These are phyloP conservation scores for Apiotrichum sp. DNA, from an alignment of 1,284 basidiomycete genomes.

Conservation along the genomic window DNA sequence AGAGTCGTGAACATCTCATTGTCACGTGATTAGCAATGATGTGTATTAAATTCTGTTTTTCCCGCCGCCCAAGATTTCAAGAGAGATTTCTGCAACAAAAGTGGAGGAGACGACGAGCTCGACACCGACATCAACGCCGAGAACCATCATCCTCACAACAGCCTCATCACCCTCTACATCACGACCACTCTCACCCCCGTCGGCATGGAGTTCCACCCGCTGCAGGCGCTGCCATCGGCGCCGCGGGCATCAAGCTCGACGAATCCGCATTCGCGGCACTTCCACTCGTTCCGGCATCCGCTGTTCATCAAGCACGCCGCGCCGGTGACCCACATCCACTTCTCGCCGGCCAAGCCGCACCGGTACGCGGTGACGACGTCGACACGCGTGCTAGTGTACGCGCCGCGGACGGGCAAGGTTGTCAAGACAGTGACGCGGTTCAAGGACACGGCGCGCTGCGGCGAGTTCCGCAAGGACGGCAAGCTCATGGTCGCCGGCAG, in stretches of 20 bases:
- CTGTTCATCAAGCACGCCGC: slow-evolving; percentile 81
- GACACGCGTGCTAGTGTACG: slow-evolving; percentile 90
- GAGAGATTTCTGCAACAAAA: too few species aligned
- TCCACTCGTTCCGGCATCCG: slow-evolving; percentile 47
- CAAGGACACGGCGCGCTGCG: slow-evolving; percentile 89
- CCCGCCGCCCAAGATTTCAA: too few species aligned
- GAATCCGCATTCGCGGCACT: slow-evolving; percentile 46
- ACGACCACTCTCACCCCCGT: neutral
- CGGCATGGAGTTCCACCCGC: slow-evolving; percentile 44
- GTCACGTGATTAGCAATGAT: too few species aligned
- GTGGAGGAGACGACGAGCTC: too few species aligned
- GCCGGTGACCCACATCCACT: slow-evolving; percentile 85
- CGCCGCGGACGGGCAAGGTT: slow-evolving; percentile 88
- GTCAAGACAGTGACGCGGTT: slow-evolving; percentile 95
- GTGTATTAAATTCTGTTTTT: too few species aligned
- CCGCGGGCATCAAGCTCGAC: slow-evolving; percentile 35
- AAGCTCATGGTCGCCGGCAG: slow-evolving; percentile 93
- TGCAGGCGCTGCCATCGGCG: slow-evolving; percentile 39
- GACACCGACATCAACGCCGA: too few species aligned
- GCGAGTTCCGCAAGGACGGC: slow-evolving; percentile 81
- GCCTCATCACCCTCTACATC: neutral
- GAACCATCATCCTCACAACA: too few species aligned
- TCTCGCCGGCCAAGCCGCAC: slow-evolving; percentile 76
- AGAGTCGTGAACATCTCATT: too few species aligned
- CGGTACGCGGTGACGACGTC: slow-evolving; percentile 93